A percentile compares a stretch with the other conserved stretches of the same genome.
Conservation (phyloP, 208 protist species). For the Crithidia fasciculata region DNA sequence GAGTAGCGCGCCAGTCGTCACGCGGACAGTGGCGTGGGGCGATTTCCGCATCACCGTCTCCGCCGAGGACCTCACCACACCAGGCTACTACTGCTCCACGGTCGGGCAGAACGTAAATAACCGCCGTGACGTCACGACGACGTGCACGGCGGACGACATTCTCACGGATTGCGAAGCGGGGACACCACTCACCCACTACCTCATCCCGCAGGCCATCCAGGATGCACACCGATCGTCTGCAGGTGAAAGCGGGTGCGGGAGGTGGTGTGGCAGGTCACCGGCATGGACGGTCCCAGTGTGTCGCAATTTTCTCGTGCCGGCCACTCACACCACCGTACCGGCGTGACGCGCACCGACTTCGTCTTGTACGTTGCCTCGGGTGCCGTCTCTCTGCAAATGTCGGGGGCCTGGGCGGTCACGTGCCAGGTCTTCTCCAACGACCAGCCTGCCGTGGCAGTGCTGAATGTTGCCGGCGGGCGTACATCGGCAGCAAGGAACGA, state of each 20-base stretch:
- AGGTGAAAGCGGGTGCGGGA: conserved; percentile 38
- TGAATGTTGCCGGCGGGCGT: conserved; percentile 54
- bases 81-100: conserved; percentile 43
- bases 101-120: conserved; percentile 21
- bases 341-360: conserved; percentile 58
- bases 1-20: neutral
- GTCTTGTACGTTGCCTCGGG: conserved; percentile 71
- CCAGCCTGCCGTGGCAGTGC: conserved; percentile 46
- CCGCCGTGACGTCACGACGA: conserved; percentile 19
- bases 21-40: conserved; percentile 17
- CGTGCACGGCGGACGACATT: conserved; percentile 36
- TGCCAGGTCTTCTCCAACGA: conserved; percentile 34
- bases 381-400: conserved; percentile 11
- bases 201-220: conserved; percentile 52
- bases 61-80: conserved; percentile 36
- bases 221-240: conserved; percentile 63
- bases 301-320: conserved; percentile 14
- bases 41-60: conserved; percentile 53
- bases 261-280: conserved; percentile 21
- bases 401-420: conserved; percentile 50
- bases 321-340: conserved; percentile 35
- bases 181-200: conserved; percentile 24
- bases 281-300: conserved; percentile 5
- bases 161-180: conserved; percentile 47
- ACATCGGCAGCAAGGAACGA: conserved; percentile 21